A percentile compares a stretch with the other conserved stretches of the same genome.
Conservation (phyloP, 2,329 filamentous ascomycete species). For the Grosmannia huntii region DNA sequence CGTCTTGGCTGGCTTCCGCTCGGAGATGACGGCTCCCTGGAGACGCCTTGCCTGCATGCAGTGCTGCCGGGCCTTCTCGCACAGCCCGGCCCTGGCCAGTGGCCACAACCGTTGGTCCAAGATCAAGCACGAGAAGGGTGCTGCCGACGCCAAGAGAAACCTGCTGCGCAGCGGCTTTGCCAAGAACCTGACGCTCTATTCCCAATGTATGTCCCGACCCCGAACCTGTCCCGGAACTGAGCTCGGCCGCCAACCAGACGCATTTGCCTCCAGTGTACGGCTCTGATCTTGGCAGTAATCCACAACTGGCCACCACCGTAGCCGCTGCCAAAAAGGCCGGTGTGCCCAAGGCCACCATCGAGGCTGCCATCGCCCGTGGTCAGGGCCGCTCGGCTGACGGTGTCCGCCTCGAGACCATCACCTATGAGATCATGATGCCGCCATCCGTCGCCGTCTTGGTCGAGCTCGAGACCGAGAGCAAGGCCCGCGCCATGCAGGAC, state of each 20-base stretch:
- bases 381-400: slow-evolving; percentile 72
- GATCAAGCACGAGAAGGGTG: slow-evolving; percentile 89
- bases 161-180: slow-evolving; percentile 54
- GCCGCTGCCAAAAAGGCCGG: slow-evolving; percentile 69
- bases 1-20: background rate
- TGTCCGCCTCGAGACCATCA: slow-evolving; percentile 60
- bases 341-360: slow-evolving; percentile 67
- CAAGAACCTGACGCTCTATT: slow-evolving; percentile 61
- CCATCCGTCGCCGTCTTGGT: slow-evolving; percentile 67
- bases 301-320: slow-evolving; percentile 59
- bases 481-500: slow-evolving; percentile 59
- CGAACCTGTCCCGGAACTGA: background rate
- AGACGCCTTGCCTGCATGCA: slow-evolving; percentile 26
- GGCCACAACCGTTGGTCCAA: slow-evolving; percentile 94
- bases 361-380: slow-evolving; percentile 74
- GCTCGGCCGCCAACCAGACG: background rate
- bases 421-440: slow-evolving; percentile 70
- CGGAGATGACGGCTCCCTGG: background rate
- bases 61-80: slow-evolving; percentile 36
- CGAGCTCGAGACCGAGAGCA: slow-evolving; percentile 77
- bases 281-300: slow-evolving; percentile 59
- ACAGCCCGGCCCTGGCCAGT: slow-evolving; percentile 33
- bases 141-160: slow-evolving; percentile 69
- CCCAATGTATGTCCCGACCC: slow-evolving; percentile 42
- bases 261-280: slow-evolving; percentile 33